Conservation (phyloP, 2,329 filamentous ascomycete species). For the Aspergillus pseudoterreus region DNA sequence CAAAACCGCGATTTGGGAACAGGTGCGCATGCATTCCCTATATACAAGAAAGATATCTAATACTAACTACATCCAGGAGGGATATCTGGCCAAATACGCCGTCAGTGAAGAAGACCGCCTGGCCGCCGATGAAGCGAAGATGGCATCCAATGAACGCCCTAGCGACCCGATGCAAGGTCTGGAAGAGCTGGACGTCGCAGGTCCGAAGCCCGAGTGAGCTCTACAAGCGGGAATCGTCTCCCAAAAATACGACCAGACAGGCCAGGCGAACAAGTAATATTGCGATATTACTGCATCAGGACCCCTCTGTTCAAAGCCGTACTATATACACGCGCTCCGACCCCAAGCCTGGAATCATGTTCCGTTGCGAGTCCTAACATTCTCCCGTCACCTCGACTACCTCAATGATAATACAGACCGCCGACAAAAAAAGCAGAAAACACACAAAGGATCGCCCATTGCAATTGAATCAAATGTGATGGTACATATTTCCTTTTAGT, state of each 20-base stretch:
- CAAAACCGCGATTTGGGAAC: constrained; percentile 94
- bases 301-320: constrained; percentile 26
- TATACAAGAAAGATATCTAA: neutral
- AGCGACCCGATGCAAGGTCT: constrained; percentile 94
- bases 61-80: constrained; percentile 62
- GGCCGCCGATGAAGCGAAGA: constrained; percentile 54
- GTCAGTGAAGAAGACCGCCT: constrained; percentile 74
- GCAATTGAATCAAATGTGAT: constrained; percentile 29
- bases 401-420: constrained; percentile 29
- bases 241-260: constrained; percentile 18
- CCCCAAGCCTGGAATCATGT: constrained; percentile 23
- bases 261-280: constrained; percentile 24
- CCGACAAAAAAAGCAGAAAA: constrained; percentile 14
- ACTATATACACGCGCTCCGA: constrained; percentile 37
- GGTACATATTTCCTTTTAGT: constrained; percentile 30
- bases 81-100: constrained; percentile 85
- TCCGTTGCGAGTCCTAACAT: constrained; percentile 13
- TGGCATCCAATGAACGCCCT: constrained; percentile 50
- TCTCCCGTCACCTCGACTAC: constrained; percentile 23
- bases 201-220: constrained; percentile 70
- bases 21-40: constrained; percentile 58
- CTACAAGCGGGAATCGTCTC: constrained; percentile 17
- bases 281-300: constrained; percentile 24
- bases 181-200: constrained; percentile 89
- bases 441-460: constrained; percentile 24